These are phyloP conservation scores for Wickerhamiella azymoides DNA, from an alignment of 805 yeast species.

Conservation along the genomic window DNA sequence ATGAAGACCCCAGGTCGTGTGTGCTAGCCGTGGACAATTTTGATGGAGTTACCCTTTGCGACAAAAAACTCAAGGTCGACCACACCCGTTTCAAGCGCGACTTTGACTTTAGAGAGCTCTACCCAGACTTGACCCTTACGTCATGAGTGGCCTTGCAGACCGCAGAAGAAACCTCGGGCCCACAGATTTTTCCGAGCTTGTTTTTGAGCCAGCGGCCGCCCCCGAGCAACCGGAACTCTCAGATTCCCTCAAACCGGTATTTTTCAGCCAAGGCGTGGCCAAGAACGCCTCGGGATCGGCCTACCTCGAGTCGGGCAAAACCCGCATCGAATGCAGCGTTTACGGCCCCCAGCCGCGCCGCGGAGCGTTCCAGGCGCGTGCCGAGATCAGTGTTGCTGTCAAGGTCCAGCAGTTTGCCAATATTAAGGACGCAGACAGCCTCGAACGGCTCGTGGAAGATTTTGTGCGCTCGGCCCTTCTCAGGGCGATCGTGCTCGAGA, in stretches of 20 bases:
- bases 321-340: constrained; percentile 50
- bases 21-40: constrained; percentile 80
- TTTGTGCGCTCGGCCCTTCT: constrained; percentile 39
- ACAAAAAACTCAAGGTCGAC: background rate
- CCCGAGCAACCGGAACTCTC: constrained; percentile 11
- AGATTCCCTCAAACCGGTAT: constrained; percentile 31
- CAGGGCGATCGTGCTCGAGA: constrained; percentile 43
- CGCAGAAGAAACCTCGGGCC: constrained; percentile 86
- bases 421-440: constrained; percentile 24
- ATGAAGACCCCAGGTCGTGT: constrained; percentile 67
- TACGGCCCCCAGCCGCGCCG: constrained; percentile 84
- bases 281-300: constrained; percentile 74
- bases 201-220: constrained; percentile 24
- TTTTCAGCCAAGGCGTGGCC: constrained; percentile 48
- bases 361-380: constrained; percentile 55
- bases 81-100: constrained; percentile 1
- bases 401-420: constrained; percentile 40
- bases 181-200: constrained; percentile 41
- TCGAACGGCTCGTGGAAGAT: constrained; percentile 34
- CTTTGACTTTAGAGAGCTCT: background rate
- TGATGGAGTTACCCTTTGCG: constrained; percentile 37
- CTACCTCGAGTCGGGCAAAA: constrained; percentile 52
- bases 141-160: constrained; percentile 33
- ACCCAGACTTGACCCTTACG: background rate
- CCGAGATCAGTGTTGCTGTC: constrained; percentile 48